phyloP scores from a whole-genome alignment of 2,329 filamentous ascomycete species.

The Emmonsiellopsis sp. region DNA sequence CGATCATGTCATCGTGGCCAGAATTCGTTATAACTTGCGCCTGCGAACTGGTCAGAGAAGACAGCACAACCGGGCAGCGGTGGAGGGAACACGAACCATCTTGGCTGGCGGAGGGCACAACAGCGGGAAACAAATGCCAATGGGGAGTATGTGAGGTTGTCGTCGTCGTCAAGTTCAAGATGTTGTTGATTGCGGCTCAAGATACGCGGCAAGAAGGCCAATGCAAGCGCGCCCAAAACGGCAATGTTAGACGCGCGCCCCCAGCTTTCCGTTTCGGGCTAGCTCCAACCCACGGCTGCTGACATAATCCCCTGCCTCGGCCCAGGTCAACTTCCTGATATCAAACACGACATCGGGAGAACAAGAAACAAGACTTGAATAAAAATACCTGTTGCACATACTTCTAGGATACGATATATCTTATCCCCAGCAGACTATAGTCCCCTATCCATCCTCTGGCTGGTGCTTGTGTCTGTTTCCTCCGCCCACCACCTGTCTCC shows the following conservation, averaged over 20 bases:
- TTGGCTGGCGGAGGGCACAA: conserved; percentile 3
- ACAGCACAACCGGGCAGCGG: conserved; percentile 4
- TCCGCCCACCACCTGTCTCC: background rate
- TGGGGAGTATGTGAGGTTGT: background rate
- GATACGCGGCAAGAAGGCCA: background rate
- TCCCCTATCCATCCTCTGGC: no score
- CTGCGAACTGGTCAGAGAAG: conserved; percentile 31
- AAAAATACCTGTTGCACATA: no score
- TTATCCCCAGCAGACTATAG: no score
- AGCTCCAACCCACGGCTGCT: background rate
- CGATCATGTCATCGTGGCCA: conserved; percentile 99
- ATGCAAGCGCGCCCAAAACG: background rate
- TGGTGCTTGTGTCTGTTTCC: no score
- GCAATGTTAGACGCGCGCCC: background rate
- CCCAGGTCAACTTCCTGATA: no score
- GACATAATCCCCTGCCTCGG: background rate
- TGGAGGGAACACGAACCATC: conserved; percentile 8
- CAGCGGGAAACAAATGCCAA: background rate
- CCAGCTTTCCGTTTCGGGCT: background rate
- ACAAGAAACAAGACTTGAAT: no score
- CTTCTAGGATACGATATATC: no score
- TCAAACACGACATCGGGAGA: no score
- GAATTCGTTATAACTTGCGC: conserved; percentile 75
- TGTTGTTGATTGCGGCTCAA: background rate
- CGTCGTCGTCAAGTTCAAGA: background rate